Evolutionary conservation across 257 asterid genomes (phyloP).

Genomic region (Scutellaria minor): DNA sequence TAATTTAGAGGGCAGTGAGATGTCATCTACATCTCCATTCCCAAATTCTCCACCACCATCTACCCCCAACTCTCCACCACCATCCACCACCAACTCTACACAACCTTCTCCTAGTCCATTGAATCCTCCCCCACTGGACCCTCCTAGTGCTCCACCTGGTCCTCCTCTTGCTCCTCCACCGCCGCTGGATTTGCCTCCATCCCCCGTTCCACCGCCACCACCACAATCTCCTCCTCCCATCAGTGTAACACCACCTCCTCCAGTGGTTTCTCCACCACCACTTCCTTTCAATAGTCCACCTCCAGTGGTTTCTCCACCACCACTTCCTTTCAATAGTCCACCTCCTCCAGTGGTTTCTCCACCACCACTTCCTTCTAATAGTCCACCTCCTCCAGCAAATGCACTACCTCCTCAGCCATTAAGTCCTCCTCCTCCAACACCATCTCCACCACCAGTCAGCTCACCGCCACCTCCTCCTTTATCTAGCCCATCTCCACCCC

Average conservation of each 20-base stretch:
- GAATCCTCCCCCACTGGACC: constrained; percentile 24
- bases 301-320: constrained; percentile 43
- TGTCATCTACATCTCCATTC: constrained; percentile 61
- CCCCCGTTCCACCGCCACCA: constrained; percentile 16
- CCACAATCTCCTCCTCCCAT: constrained; percentile 23
- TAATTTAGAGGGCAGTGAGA: constrained; percentile 43
- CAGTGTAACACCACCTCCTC: constrained; percentile 36
- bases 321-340: constrained; percentile 24
- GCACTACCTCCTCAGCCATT: constrained; percentile 42
- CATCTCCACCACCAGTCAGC: constrained; percentile 39
- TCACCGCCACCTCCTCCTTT: constrained; percentile 44
- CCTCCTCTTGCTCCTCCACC: constrained; percentile 31
- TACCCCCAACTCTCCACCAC: constrained; percentile 16
- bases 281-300: background rate
- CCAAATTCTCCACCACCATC: constrained; percentile 47
- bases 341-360: constrained; percentile 46
- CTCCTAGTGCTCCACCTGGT: constrained; percentile 29
- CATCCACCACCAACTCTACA: background rate
- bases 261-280: constrained; percentile 38
- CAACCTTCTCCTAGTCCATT: constrained; percentile 27
- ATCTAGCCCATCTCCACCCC: constrained; percentile 50
- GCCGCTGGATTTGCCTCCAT: constrained; percentile 38
- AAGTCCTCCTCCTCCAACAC: constrained; percentile 47
- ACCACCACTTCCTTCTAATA: background rate
- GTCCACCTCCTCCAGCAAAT: constrained; percentile 1